Evolutionary conservation across 768 basidiomycete genomes (phyloP).

Genomic region (Lactarius indigo): DNA sequence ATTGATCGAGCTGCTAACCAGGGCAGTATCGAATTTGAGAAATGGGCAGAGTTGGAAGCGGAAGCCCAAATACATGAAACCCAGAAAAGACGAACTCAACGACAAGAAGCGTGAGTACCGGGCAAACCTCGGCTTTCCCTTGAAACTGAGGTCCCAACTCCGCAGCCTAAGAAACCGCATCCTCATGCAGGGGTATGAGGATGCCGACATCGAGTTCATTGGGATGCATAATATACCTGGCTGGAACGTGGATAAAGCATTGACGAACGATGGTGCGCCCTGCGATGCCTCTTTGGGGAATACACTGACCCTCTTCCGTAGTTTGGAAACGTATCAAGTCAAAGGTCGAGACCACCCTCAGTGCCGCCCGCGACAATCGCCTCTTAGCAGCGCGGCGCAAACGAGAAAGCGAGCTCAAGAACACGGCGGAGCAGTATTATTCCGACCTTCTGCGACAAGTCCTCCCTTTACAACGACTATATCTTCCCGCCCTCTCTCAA

Average conservation of each 20-base stretch:
- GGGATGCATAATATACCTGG: slow-evolving; percentile 5
- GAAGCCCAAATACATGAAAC: not conserved
- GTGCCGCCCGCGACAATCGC: slow-evolving; percentile 3
- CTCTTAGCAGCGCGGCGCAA: not conserved
- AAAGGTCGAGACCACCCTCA: slow-evolving; percentile 11
- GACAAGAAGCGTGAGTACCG: slow-evolving; percentile 14
- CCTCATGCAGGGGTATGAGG: slow-evolving; percentile 10
- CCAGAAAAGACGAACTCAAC: not conserved
- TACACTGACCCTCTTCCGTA: not conserved
- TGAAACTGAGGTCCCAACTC: not conserved
- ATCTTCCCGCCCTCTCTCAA: slow-evolving; percentile 17
- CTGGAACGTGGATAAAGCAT: slow-evolving; percentile 9
- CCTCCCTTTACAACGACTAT: slow-evolving; percentile 18
- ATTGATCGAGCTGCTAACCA: slow-evolving; percentile 5
- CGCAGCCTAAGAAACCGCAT: slow-evolving; percentile 12
- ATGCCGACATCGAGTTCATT: slow-evolving; percentile 8
- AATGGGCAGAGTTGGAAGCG: slow-evolving; percentile 12
- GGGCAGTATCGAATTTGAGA: slow-evolving; percentile 14
- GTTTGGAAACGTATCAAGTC: slow-evolving; percentile 19
- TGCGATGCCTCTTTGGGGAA: not conserved
- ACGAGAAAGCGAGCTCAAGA: not conserved
- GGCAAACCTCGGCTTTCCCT: not conserved
- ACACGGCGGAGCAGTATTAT: slow-evolving; percentile 2
- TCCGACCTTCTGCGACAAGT: slow-evolving; percentile 7
- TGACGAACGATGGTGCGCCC: slow-evolving; percentile 17